phyloP scores from a whole-genome alignment of 306 rosid genomes.

The Vachellia pachyceras region DNA sequence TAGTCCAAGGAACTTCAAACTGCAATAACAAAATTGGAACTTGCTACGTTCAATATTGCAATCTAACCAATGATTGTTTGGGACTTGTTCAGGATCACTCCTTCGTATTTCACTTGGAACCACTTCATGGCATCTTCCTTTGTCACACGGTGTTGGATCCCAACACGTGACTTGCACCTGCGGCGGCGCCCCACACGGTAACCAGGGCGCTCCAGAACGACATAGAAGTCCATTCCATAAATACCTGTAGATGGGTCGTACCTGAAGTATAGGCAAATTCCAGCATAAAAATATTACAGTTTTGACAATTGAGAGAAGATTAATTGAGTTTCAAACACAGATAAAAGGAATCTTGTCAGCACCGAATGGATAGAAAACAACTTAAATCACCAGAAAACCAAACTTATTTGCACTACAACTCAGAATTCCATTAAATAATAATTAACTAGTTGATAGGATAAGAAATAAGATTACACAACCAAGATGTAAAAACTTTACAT shows the following conservation, averaged over 20 bases:
- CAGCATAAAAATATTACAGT: background rate
- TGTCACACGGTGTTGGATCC: constrained; percentile 85
- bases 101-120: constrained; percentile 93
- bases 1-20: constrained; percentile 38
- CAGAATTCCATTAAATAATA: background rate
- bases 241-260: constrained; percentile 91
- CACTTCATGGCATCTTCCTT: constrained; percentile 92
- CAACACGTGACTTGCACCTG: constrained; percentile 81
- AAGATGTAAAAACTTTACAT: background rate
- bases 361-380: background rate
- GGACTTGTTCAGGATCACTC: constrained; percentile 89
- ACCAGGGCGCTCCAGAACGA: constrained; percentile 87
- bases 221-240: constrained; percentile 86
- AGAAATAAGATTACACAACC: background rate
- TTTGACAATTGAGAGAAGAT: background rate
- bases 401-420: background rate
- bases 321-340: background rate
- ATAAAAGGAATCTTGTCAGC: background rate
- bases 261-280: constrained; percentile 42
- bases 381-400: background rate
- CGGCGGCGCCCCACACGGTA: constrained; percentile 87
- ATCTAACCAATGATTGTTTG: constrained; percentile 49
- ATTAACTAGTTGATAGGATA: background rate
- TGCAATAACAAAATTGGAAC: constrained; percentile 42
- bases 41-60: background rate